Conservation (phyloP, 345 rosid genomes). For the Reutealis trisperma region DNA sequence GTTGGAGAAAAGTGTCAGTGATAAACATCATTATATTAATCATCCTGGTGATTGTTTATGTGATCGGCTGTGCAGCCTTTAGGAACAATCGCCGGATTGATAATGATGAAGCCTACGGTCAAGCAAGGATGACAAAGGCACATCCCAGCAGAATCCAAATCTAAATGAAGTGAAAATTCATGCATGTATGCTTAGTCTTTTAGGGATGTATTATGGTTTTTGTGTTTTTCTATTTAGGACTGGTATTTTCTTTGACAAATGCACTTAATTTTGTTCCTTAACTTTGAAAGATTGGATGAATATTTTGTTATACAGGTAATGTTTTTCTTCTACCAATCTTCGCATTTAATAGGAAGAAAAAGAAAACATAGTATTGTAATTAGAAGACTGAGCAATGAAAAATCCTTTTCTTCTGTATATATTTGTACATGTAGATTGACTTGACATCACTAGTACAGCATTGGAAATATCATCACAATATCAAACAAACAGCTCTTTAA, state of each 20-base stretch:
- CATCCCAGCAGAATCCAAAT: slow-evolving; percentile 52
- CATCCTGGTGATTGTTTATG: slow-evolving; percentile 75
- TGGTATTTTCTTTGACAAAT: not conserved
- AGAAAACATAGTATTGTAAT: not conserved
- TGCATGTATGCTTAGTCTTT: too few relatives aligned
- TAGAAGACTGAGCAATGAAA: not conserved
- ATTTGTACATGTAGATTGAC: not conserved
- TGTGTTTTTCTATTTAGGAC: not conserved
- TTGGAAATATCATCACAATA: not conserved
- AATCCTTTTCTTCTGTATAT: not conserved
- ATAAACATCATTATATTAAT: slow-evolving; percentile 76
- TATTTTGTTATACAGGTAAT: not conserved
- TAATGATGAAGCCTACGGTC: slow-evolving; percentile 72
- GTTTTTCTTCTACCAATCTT: not conserved
- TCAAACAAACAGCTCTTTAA: too few relatives aligned
- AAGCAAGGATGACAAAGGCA: slow-evolving; percentile 76
- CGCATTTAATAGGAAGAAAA: not conserved
- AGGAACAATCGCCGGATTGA: slow-evolving; percentile 78
- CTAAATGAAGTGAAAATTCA: not conserved
- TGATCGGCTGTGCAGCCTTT: slow-evolving; percentile 71
- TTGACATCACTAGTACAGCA: not conserved
- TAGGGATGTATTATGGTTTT: not conserved
- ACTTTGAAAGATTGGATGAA: not conserved
- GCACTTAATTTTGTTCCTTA: not conserved
- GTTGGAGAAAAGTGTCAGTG: slow-evolving; percentile 94